These are phyloP conservation scores for Punctularia strigosozonata DNA, from an alignment of 768 basidiomycete genomes.

Conservation along the genomic window DNA sequence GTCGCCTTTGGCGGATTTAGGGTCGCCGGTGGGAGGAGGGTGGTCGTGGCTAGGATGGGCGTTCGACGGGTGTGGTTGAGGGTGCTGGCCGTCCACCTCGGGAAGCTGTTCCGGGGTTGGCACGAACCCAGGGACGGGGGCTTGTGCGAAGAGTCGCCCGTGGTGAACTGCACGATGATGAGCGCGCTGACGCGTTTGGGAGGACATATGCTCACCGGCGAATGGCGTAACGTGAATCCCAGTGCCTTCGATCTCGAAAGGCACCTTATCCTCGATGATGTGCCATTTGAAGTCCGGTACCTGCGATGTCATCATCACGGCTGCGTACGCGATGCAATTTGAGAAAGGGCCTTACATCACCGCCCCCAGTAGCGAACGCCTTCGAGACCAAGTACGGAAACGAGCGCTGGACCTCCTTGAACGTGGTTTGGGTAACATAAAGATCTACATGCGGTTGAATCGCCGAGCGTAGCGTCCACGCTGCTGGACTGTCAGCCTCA, in stretches of 20 bases:
- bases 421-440: constrained; percentile 58
- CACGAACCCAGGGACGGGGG: constrained; percentile 24
- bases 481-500: constrained; percentile 21
- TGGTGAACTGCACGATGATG: constrained; percentile 45
- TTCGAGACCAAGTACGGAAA: constrained; percentile 78
- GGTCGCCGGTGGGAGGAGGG: constrained; percentile 15
- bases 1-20: constrained; percentile 9
- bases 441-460: constrained; percentile 69
- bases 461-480: constrained; percentile 56
- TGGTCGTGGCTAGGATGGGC: constrained; percentile 23
- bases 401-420: constrained; percentile 48
- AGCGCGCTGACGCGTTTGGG: constrained; percentile 2
- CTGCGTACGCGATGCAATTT: neutral
- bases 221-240: constrained; percentile 57
- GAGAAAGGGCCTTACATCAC: constrained; percentile 37
- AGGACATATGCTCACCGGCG: constrained; percentile 23
- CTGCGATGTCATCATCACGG: constrained; percentile 21
- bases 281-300: constrained; percentile 80
- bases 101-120: constrained; percentile 26
- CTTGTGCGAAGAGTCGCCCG: constrained; percentile 46
- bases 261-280: constrained; percentile 55
- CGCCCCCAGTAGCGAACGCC: constrained; percentile 70
- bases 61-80: too few relatives aligned
- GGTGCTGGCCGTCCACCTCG: too few relatives aligned
- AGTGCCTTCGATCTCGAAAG: constrained; percentile 57